Percentiles rank a stretch among this genome's conserved stretches.
Evolutionary conservation across 106 monocot genomes (phyloP).

Genomic region (Platanthera zijinensis): DNA sequence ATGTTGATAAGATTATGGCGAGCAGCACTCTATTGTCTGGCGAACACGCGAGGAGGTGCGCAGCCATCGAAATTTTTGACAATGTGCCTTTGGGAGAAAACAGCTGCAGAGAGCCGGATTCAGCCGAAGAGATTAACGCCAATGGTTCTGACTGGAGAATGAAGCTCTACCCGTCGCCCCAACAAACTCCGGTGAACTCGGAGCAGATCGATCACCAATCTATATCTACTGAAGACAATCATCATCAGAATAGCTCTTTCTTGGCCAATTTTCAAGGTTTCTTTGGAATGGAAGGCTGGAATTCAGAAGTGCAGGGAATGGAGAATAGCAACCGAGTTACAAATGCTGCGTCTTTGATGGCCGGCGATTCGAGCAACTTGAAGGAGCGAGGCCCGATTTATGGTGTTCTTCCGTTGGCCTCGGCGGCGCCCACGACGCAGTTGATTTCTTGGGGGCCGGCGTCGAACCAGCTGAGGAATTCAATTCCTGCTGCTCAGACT

Average conservation of each 20-base stretch:
- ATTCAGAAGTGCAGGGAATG: background rate
- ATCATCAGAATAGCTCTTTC: background rate
- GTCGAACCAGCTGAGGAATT: background rate
- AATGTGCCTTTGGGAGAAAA: background rate
- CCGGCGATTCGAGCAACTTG: background rate
- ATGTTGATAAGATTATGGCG: conserved; percentile 21
- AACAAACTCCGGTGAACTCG: background rate
- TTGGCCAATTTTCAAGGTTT: conserved; percentile 1
- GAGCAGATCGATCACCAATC: background rate
- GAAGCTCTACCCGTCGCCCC: background rate
- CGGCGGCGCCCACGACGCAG: background rate
- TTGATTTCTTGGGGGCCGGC: conserved; percentile 1
- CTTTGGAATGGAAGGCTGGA: background rate
- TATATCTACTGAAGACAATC: background rate
- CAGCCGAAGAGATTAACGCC: background rate
- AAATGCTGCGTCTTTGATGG: background rate
- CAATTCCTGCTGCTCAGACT: conserved; percentile 1
- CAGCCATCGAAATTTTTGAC: background rate
- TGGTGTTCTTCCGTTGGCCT: background rate
- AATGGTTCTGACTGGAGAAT: conserved; percentile 1
- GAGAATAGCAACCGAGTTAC: background rate
- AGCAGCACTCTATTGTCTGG: background rate
- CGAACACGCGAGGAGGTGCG: background rate
- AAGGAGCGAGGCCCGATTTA: background rate
- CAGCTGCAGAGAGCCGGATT: background rate